These are phyloP conservation scores for Didymella pomorum DNA, from an alignment of 2,329 filamentous ascomycete species.

Conservation along the genomic window DNA sequence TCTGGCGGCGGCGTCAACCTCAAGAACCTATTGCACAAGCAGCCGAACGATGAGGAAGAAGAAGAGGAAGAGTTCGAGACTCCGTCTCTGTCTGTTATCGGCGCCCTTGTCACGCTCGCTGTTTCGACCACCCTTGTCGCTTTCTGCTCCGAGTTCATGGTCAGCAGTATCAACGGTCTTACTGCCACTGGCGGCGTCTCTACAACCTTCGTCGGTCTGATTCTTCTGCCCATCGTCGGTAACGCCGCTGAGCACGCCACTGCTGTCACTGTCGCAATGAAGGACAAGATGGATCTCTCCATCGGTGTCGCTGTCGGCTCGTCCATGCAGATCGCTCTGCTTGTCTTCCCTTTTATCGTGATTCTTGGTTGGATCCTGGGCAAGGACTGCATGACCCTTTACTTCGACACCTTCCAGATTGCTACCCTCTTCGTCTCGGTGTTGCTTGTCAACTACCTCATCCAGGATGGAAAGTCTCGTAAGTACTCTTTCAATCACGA, in stretches of 20 bases:
- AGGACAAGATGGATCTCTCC: slow-evolving; percentile 74
- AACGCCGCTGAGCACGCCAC: slow-evolving; percentile 73
- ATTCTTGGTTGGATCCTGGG: slow-evolving; percentile 69
- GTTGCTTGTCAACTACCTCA: slow-evolving; percentile 69
- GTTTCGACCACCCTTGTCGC: slow-evolving; percentile 81
- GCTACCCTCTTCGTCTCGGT: slow-evolving; percentile 66
- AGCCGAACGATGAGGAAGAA: slow-evolving; percentile 40
- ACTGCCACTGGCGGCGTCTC: slow-evolving; percentile 60
- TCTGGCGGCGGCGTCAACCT: slow-evolving; percentile 60
- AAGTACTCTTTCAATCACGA: slow-evolving; percentile 26
- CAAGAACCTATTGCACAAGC: slow-evolving; percentile 55
- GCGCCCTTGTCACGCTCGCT: slow-evolving; percentile 75
- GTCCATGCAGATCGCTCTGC: slow-evolving; percentile 70
- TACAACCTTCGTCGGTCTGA: slow-evolving; percentile 69
- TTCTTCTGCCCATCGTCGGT: slow-evolving; percentile 70
- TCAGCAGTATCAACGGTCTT: slow-evolving; percentile 65
- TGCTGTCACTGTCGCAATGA: slow-evolving; percentile 67
- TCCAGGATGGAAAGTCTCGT: slow-evolving; percentile 65
- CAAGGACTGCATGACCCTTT: slow-evolving; percentile 72
- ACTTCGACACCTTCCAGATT: slow-evolving; percentile 89
- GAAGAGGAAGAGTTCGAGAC: slow-evolving; percentile 75
- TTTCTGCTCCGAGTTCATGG: slow-evolving; percentile 75
- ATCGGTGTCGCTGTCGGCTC: slow-evolving; percentile 72
- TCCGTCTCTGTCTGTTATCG: slow-evolving; percentile 75
- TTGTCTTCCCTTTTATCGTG: slow-evolving; percentile 68